A percentile compares a stretch with the other conserved stretches of the same genome.
phyloP scores from a whole-genome alignment of 345 rosid species.

The Lepidium sativum region DNA sequence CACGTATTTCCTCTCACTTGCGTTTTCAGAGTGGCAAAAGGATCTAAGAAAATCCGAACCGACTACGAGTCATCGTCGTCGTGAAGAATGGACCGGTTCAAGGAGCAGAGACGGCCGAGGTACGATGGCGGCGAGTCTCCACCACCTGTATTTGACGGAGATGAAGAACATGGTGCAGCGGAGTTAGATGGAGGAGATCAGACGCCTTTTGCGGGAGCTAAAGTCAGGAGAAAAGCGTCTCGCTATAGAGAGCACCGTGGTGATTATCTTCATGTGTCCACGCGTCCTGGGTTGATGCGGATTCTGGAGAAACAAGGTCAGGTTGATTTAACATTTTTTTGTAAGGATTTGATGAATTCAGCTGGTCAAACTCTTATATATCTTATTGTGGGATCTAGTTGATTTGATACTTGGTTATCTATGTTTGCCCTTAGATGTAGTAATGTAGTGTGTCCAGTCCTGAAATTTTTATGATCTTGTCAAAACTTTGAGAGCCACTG shows the following conservation, averaged over 20 bases:
- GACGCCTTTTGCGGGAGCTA: constrained; percentile 75
- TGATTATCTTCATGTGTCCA: constrained; percentile 73
- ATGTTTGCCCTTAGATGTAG: not conserved
- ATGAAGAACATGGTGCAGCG: not conserved
- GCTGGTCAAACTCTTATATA: not conserved
- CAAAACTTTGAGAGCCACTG: not conserved
- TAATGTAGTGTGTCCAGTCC: not conserved
- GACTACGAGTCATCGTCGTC: constrained; percentile 18
- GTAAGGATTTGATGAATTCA: not conserved
- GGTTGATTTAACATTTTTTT: not conserved
- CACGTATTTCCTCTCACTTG: constrained; percentile 9
- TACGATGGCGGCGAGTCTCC: constrained; percentile 39
- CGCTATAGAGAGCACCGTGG: constrained; percentile 69
- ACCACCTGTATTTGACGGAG: constrained; percentile 30
- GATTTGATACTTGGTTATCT: not conserved
- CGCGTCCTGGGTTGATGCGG: constrained; percentile 60
- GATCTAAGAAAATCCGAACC: not conserved
- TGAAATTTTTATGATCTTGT: not conserved
- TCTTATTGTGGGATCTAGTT: not conserved
- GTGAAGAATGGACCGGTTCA: constrained; percentile 34
- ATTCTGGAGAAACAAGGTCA: constrained; percentile 82
- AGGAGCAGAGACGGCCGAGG: constrained; percentile 38
- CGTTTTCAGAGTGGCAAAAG: too few species aligned
- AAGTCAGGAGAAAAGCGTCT: constrained; percentile 79
- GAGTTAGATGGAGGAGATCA: constrained; percentile 25